Base-by-base conservation (phyloP, 2,329 filamentous ascomycete species). In the Ramularia endophylla region DNA sequence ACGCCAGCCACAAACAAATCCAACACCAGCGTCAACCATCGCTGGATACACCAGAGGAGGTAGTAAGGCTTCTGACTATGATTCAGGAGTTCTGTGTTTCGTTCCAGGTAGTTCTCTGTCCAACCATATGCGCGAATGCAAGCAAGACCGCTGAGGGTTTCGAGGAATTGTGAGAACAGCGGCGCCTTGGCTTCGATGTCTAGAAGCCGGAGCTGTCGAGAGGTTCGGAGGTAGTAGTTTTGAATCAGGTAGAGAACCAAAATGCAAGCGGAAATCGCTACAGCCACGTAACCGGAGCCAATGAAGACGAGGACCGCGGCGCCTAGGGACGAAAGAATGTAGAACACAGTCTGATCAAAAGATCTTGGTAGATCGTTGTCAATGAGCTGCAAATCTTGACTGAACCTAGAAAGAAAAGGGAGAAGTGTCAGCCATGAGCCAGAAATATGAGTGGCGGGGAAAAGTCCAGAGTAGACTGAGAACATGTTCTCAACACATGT, bases 71-170 rank as follows among this genome's bases (percentile, higher is more conserved):
- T 54, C 43, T 73, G 70, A 3, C 64, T 64, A 9, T 46, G 49
- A 42, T 72, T 64, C 11, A 73, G 59, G 2, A 64, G 45, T 0
- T 48, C 43, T 0, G 62, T 57, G 2, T 62, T 67, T 37, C 66
- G 65, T 13, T 65, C 54, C 1, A 60, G 54, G 27, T 69, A 62
- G 2, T 59, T 54, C 1, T 50, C 50, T 8, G 62, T 56, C 71
- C 72, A 76, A 2, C 65, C 65, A 36, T 74, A 76, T 0, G 74
- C 68, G 7, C 73, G 69, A 27, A 78, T 69, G 0, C 71, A 76
- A 1, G 64, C 48, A 0, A 76, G 48, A 0, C 74, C 74, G 5
- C 62, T 56, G 0, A 75, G 53, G 0, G 70, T 71, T 41, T 78
- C 74, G 7, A 69, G 56, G 47, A 77, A 76, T 27, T 75, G 68